Evolutionary conservation across 176 grass and related monocot species (phyloP).

Genomic region (Aegilops tauschii): DNA sequence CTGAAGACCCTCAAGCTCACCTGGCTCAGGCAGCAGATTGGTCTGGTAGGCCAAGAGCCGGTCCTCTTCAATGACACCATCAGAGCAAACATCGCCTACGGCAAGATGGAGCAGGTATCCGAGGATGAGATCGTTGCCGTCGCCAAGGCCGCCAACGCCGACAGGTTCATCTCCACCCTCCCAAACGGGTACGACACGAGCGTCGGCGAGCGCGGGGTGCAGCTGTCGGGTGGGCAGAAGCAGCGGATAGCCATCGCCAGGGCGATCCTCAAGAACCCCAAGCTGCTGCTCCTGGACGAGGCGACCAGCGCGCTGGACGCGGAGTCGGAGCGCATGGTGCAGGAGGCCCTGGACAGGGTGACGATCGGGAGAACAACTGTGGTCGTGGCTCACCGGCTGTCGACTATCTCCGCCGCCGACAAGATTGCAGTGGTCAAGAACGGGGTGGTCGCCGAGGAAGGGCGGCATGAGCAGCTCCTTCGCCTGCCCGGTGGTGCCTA

Average conservation of each 20-base stretch:
- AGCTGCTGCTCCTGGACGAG: constrained; percentile 6
- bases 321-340: constrained; percentile 41
- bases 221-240: constrained; percentile 69
- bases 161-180: constrained; percentile 61
- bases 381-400: constrained; percentile 49
- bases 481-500: constrained; percentile 25
- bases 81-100: constrained; percentile 62
- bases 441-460: constrained; percentile 47
- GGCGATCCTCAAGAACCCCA: constrained; percentile 48
- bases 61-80: constrained; percentile 65
- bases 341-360: constrained; percentile 49
- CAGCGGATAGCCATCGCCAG: constrained; percentile 68
- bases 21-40: constrained; percentile 73
- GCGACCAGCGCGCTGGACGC: background rate
- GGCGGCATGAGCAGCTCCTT: constrained; percentile 34
- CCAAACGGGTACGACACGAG: constrained; percentile 50
- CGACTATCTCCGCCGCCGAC: constrained; percentile 39
- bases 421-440: constrained; percentile 47
- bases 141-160: constrained; percentile 50
- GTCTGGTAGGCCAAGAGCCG: constrained; percentile 72
- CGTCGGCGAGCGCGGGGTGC: constrained; percentile 57
- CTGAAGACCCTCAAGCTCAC: constrained; percentile 56
- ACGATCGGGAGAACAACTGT: constrained; percentile 50
- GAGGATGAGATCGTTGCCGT: constrained; percentile 69
- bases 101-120: constrained; percentile 44